Evolutionary conservation across 2,329 filamentous ascomycete species (phyloP), one percentile per base, ranked within the genome.

Genomic region (Blastomyces silverae): DNA sequence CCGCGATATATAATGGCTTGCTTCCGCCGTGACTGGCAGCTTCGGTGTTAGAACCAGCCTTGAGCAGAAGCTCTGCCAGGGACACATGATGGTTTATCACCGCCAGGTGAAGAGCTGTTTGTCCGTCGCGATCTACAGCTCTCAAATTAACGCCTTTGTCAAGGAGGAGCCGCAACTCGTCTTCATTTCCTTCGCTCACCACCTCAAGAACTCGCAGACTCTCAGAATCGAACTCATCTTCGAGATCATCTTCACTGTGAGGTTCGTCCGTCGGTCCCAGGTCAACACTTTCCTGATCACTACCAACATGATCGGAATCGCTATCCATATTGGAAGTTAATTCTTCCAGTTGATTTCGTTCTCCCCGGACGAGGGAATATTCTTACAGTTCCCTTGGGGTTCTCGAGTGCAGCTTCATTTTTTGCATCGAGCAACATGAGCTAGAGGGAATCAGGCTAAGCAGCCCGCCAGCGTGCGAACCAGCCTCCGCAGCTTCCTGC

Each of bases 91-190:
- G 4, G 10, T 57, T 48, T 31, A 57, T n/a, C 58, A 61, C 58
- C 17, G 61, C 61, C 15, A 63, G 37, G 15, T 56, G 61, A 44
- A 63, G 55, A n/a, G 61, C 61, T n/a, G 61, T 63, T 28, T 46
- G 28, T 22, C 61, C 61, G n/a, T 63, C 11, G n/a, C 20, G 4
- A 44, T 63, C 34, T 44, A 22, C 28, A n/a, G 55, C 52, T 25
- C 52, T 22, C 61, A 63, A 15, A 28, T 63, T 42, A 57, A 46
- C 61, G 5, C 50, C 52, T 10, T 63, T 46, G 22, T 48, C 50
- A 4, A 63, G 52, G 4, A 63, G 37, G 44, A 17, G 25, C 37
- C 37, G 39, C 48, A 63, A 15, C 28, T 55, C 61, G 28, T 56
- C 42, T n/a, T 46, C 50, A 15, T 63, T 25, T 17, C 55, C 39